Conservation (phyloP, 768 basidiomycete genomes). For the Lactarius akahatsu region DNA sequence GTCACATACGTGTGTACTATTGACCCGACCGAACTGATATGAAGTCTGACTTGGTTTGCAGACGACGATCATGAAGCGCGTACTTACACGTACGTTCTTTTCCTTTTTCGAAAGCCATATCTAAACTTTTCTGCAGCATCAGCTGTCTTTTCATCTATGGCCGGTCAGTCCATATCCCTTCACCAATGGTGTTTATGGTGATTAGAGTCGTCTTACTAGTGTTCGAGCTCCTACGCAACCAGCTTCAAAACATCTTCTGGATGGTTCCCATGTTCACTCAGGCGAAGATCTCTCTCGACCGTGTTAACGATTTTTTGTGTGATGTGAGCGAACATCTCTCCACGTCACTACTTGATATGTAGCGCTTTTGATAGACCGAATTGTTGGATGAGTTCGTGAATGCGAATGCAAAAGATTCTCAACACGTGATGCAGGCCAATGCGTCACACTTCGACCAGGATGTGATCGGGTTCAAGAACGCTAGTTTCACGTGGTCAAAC, state of each 20-base stretch:
- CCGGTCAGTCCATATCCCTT: slow-evolving; percentile 14
- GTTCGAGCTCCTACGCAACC: slow-evolving; percentile 42
- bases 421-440: slow-evolving; percentile 21
- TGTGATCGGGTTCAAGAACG: slow-evolving; percentile 52
- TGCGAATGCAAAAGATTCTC: slow-evolving; percentile 21
- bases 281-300: slow-evolving; percentile 42
- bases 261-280: slow-evolving; percentile 31
- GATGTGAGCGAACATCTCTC: slow-evolving; percentile 28
- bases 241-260: slow-evolving; percentile 32
- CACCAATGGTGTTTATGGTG: neutral
- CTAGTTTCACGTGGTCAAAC: slow-evolving; percentile 54
- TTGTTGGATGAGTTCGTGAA: slow-evolving; percentile 37
- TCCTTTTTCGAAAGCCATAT: neutral
- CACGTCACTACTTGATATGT: slow-evolving; percentile 36
- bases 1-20: slow-evolving; percentile 34
- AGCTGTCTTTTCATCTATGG: slow-evolving; percentile 35
- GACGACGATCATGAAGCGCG: slow-evolving; percentile 38
- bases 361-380: slow-evolving; percentile 32
- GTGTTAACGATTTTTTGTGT: slow-evolving; percentile 42
- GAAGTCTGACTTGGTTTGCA: slow-evolving; percentile 1
- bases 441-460: slow-evolving; percentile 25
- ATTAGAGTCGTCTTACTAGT: slow-evolving; percentile 31
- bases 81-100: slow-evolving; percentile 33
- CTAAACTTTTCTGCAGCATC: slow-evolving; percentile 29
- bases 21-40: neutral